Evolutionary conservation across 306 rosid genomes (phyloP).

Genomic region (Castanopsis chinensis): DNA sequence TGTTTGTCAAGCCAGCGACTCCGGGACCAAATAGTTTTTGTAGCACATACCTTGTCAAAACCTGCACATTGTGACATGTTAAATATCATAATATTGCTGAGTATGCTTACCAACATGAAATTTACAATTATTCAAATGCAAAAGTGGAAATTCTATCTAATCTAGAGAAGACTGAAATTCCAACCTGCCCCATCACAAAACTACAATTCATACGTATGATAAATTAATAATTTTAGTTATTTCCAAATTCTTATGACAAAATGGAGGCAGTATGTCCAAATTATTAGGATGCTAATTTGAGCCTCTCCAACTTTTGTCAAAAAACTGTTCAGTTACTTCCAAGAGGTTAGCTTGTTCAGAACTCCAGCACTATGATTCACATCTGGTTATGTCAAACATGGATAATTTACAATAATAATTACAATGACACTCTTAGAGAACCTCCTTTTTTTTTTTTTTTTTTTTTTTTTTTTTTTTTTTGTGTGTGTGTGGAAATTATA

Average conservation of each 20-base stretch:
- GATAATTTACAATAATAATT: background rate
- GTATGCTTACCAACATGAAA: background rate
- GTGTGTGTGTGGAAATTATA: background rate
- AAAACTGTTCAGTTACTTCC: background rate
- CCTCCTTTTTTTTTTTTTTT: no score
- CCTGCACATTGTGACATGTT: conserved; percentile 37
- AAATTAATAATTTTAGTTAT: no score
- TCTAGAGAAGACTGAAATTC: background rate
- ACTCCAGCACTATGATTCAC: background rate
- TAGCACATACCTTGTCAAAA: conserved; percentile 71
- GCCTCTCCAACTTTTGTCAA: background rate
- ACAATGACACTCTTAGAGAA: background rate
- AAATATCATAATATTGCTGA: conserved; percentile 14
- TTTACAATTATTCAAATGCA: background rate
- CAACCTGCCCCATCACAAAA: background rate
- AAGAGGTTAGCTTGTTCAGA: background rate
- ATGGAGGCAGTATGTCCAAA: background rate
- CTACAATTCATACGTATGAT: background rate
- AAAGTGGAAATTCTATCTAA: background rate
- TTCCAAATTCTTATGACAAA: background rate
- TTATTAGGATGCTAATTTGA: background rate
- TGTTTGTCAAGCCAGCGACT: conserved; percentile 50
- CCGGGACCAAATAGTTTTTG: conserved; percentile 77
- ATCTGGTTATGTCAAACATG: background rate
- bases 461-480: no score